Evolutionary conservation across 805 yeast species (phyloP), one percentile per base, ranked within the genome.

Genomic region (Zygotorulaspora sp.): DNA sequence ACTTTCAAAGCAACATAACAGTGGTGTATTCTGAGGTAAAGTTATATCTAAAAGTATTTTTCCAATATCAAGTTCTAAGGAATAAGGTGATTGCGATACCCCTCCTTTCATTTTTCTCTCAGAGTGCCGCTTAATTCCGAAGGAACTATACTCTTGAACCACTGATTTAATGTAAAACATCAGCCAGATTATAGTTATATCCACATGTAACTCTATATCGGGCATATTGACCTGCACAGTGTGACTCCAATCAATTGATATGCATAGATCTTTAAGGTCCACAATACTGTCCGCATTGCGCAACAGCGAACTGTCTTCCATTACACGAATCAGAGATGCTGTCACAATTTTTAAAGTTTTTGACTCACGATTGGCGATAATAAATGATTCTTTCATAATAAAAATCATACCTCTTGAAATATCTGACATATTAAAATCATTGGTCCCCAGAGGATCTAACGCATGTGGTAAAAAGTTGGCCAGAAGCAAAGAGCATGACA

Each of bases 101-200:
- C 5, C 28, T 7, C 14, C 6, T 25, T 16, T 32, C 3, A 7
- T 19, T n/a, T 8, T 12, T 13, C n/a, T 14, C 14, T 18, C 22
- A 18, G 32, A 17, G 14, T 21, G 15, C 2, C 12, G 15, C 8
- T 23, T 13, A n/a, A 30, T 31, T n/a, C 30, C 28, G 17, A 33
- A 27, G 3, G 48, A 39, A 8, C 35, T 12, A 36, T 49, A 48
- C 23, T 35, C 28, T 6, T 12, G 30, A 10, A 37, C 30, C 7
- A 57, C 45, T 23, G 48, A 47, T 30, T 19, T 41, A 12, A 53
- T 21, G 25, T 48, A 57, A 34, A 48, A 53, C 3, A 25, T 13
- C 8, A 57, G 32, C 65, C 61, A 59, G n/a, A 59, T 43, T 3
- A 53, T n/a, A 39, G 51, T 53, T 6, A 58, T 51, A 40, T 59